These are phyloP conservation scores for Diplosphaera chodatii DNA, from an alignment of 139 green algal genomes.

Conservation along the genomic window DNA sequence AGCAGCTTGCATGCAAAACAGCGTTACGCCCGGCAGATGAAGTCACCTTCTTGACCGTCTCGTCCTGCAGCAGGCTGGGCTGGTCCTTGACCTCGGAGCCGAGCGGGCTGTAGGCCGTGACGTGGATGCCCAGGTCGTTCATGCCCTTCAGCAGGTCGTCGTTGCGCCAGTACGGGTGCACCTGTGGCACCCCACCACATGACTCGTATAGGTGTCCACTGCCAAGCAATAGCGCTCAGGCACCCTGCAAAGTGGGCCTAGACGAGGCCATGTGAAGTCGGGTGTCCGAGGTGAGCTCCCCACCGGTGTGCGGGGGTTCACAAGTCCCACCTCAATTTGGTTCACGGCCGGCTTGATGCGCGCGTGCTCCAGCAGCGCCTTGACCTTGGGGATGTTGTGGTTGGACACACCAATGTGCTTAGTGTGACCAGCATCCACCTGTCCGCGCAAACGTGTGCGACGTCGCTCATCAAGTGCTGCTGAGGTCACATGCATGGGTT, in stretches of 20 bases:
- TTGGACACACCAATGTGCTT: slow-evolving; percentile 79
- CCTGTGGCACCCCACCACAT: no score
- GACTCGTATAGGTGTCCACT: no score
- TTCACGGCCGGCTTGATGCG: slow-evolving; percentile 51
- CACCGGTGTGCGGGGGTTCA: no score
- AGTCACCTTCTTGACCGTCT: slow-evolving; percentile 28
- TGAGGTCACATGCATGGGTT: no score
- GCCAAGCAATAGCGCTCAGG: no score
- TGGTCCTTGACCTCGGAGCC: slow-evolving; percentile 55
- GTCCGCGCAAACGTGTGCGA: no score
- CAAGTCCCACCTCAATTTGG: slow-evolving; percentile 77
- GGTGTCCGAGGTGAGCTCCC: no score
- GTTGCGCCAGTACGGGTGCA: slow-evolving; percentile 87
- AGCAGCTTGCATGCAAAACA: no score
- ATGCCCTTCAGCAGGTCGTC: slow-evolving; percentile 63
- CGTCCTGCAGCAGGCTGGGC: slow-evolving; percentile 57
- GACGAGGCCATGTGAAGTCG: no score
- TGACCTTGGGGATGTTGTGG: slow-evolving; percentile 64
- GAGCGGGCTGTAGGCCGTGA: slow-evolving; percentile 67
- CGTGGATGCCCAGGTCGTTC: slow-evolving; percentile 6
- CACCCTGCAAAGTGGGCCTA: no score
- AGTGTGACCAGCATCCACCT: slow-evolving; percentile 65
- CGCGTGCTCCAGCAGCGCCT: slow-evolving; percentile 41
- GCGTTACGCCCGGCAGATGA: no score
- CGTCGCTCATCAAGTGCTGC: no score